Base-by-base conservation (phyloP, 768 basidiomycete genomes). In the Mycena venus region DNA sequence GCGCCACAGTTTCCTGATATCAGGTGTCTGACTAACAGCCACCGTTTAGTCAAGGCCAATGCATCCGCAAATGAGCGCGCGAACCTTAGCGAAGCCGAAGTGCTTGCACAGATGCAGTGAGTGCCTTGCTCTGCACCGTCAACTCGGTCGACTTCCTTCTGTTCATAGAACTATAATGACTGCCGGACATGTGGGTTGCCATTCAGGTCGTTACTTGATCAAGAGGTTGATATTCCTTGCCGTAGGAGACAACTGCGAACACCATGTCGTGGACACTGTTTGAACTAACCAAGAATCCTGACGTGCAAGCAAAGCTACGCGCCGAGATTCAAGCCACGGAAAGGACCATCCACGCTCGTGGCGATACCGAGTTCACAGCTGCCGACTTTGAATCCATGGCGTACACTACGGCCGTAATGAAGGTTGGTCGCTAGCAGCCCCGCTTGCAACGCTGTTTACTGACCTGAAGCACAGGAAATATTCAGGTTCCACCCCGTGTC, bases 181-280 rank as follows among this genome's bases (percentile, higher is more conserved):
- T 53, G 72, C 58, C 4, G 72, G 72, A 31, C 72, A 73, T 62
- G 69, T 70, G 21, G n/a, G 58, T 58, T 56, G 19, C 15, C 14
- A 29, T 32, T 58, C 32, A n/a, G 21, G 32, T 6, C 21, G 5
- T 34, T 10, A 34, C 32, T 3, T 7, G 31, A 34, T 29, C 25
- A 29, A 23, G 14, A 29, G 19, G 10, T 34, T 58, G 32, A 58
- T n/a, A 29, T 32, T n/a, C 21, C 31, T 10, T n/a, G 29, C 23
- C 23, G 10, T 25, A 93, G 79, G 93, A 92, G 79, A 93, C 92
- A 4, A 91, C 89, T 61, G 88, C 92, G 4, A 90, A 87, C 42
- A 85, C 88, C 2, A 64, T 92, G 34, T 86, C 86, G 67, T 95
- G 92, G 92, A 86, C 89, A 9, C 81, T 95, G 10, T 84, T 92